Base-by-base conservation (phyloP, 306 rosid genomes). In the Hippophae tibetana region DNA sequence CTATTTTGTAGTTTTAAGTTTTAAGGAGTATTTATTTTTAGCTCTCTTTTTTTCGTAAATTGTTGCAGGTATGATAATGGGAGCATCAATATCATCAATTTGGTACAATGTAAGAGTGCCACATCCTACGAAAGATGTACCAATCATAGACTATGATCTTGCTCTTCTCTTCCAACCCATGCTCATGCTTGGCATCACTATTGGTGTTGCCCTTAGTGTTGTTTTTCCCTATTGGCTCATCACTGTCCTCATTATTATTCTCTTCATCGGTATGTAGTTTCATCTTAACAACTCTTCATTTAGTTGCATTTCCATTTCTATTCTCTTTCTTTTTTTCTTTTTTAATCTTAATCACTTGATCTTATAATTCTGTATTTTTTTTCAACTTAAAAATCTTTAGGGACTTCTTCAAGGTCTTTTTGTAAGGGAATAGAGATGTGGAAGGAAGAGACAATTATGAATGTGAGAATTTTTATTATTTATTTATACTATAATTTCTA, bases 191-290 rank as follows among this genome's bases (percentile, higher is more conserved):
- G 96, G 95, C 7, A 85, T 90, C 79, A 90, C 92, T 60, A 18
- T 90, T 52, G 97, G 96, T 45, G 97, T 87, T 43, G 8, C 92
- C 57, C 90, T 87, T 9, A 87, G 96, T 54, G 97, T 90, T 46
- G 92, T 90, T 9, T 90, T 90, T 62, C 97, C 97, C n/a, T 90
- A 74, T 57, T 90, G 96, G 97, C 95, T 87, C 47, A 90, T 90
- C 74, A 90, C 95, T 46, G 74, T 85, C 14, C 97, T 87, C 64
- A 83, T 87, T 75, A 87, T 85, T 62, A 81, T 87, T 69, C 96
- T 90, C 72, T 90, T 85, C 72, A 6, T 83, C 41, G 90, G 95
- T 86, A 3, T 53, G 67, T 61, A 42, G 13, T 7, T 89, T 58
- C 89, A 59, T 27, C 7, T 0, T 43, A 5, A 48, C 9, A 5